Conservation (phyloP, 2,329 filamentous ascomycete species). For the Claviceps cyperi region DNA sequence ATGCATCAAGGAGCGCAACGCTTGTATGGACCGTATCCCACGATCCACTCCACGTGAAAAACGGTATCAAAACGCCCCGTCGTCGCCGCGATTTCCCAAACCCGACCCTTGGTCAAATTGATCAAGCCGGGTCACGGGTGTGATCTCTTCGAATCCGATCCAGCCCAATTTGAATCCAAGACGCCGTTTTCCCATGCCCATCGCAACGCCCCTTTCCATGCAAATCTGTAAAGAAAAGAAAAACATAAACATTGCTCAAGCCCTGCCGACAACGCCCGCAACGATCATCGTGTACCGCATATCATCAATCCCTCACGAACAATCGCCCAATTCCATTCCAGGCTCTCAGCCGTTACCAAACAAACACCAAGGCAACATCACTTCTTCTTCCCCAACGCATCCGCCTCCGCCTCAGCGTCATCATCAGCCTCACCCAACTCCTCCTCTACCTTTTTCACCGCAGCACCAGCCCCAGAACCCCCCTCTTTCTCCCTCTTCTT, state of each 20-base stretch:
- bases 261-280: no score
- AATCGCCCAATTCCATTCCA: not conserved
- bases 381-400: slow-evolving; percentile 25
- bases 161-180: not conserved
- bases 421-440: slow-evolving; percentile 39
- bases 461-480: slow-evolving; percentile 4
- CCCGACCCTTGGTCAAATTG: not conserved
- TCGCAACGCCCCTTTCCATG: not conserved
- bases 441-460: slow-evolving; percentile 25
- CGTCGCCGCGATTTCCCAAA: not conserved
- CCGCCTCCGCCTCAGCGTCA: slow-evolving; percentile 28
- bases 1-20: no score
- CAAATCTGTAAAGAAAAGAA: no score
- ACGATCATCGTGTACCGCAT: no score
- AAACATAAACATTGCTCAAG: no score
- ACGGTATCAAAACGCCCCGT: not conserved
- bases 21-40: no score
- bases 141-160: not conserved
- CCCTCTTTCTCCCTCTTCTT: slow-evolving; percentile 20
- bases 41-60: no score
- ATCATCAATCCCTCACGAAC: not conserved
- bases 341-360: not conserved
- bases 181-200: not conserved
- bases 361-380: slow-evolving; percentile 8
- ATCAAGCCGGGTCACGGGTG: not conserved